Conservation (phyloP, 768 basidiomycete species). For the Mycena vitilis region DNA sequence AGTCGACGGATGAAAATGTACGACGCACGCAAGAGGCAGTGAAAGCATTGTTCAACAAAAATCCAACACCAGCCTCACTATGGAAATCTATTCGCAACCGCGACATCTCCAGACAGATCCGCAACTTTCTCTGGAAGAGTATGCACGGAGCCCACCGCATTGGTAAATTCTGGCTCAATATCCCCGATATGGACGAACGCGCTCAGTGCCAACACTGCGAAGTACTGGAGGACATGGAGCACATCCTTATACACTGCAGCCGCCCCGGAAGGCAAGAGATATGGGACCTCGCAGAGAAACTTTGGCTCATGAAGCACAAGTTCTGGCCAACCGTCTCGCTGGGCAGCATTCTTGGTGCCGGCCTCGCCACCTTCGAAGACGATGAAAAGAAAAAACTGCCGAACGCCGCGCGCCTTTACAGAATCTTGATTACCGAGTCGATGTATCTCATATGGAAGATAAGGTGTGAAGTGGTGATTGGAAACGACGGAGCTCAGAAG, state of each 20-base stretch:
- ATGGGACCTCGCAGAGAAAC: neutral
- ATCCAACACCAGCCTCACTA: neutral
- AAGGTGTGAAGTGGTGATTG: neutral
- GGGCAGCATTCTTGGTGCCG: neutral
- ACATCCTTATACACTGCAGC: neutral
- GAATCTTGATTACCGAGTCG: neutral
- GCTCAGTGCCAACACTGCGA: neutral
- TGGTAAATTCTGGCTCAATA: neutral
- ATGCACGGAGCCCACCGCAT: neutral
- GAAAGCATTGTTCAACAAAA: neutral
- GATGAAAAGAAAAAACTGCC: neutral
- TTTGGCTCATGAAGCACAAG: neutral
- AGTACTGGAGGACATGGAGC: neutral
- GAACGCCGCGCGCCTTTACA: neutral
- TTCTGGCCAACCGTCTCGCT: neutral
- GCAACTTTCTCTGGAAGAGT: neutral
- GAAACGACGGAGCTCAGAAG: neutral
- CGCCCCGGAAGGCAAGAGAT: neutral
- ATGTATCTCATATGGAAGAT: neutral
- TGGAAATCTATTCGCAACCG: conserved; percentile 2
- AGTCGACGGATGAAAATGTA: neutral
- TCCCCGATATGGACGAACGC: neutral
- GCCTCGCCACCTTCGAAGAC: neutral
- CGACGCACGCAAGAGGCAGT: neutral
- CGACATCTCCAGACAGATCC: neutral